Evolutionary conservation across 2,329 filamentous ascomycete species (phyloP).

Genomic region (Talaromyces piceae): DNA sequence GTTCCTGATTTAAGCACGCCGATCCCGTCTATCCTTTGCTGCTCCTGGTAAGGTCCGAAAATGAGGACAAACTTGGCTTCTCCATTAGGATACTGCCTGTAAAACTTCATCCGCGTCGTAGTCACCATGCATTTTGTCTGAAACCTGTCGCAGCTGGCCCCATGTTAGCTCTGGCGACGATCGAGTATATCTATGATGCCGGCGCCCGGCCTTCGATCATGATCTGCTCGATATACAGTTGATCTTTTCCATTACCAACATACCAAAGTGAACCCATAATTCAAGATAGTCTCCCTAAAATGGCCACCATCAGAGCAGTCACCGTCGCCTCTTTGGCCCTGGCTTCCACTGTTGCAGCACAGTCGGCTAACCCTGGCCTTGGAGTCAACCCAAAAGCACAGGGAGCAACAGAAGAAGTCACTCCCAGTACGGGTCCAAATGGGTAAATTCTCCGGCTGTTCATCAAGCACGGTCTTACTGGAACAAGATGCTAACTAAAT

Average conservation of each 20-base stretch:
- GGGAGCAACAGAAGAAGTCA: constrained; percentile 8
- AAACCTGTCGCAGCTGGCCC: neutral
- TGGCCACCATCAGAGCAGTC: neutral
- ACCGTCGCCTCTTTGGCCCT: constrained; percentile 3
- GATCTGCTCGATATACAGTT: too few species aligned
- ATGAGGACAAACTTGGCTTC: neutral
- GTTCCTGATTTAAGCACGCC: neutral
- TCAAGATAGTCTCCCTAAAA: neutral
- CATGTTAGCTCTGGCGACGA: neutral
- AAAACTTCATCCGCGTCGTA: neutral
- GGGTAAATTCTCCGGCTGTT: neutral
- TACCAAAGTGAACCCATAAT: too few species aligned
- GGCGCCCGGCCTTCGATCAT: neutral
- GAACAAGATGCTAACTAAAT: neutral
- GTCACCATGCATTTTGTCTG: neutral
- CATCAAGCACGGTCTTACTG: neutral
- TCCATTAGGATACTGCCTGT: neutral
- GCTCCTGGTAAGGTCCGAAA: neutral
- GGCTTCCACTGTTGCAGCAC: constrained; percentile 3
- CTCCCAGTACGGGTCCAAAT: constrained; percentile 5
- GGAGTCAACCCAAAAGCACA: constrained; percentile 6
- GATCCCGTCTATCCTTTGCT: neutral
- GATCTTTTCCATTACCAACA: neutral
- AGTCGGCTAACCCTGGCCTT: constrained; percentile 7
- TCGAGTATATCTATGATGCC: neutral